Evolutionary conservation across 495 filamentous ascomycete genomes (phyloP).

Genomic region (Aspergillus hancockii): DNA sequence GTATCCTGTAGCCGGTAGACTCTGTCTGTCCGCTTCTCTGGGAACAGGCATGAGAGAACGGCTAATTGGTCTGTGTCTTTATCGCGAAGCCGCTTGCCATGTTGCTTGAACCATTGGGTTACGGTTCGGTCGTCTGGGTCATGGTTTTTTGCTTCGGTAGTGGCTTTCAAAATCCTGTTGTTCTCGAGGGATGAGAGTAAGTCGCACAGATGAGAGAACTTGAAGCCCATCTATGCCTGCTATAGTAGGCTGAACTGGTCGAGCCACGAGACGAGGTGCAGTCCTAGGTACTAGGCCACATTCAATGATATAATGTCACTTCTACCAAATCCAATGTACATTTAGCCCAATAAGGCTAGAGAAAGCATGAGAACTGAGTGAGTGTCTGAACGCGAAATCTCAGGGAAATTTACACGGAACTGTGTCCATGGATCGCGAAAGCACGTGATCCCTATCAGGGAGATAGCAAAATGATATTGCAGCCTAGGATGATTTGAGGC

Average conservation of each 20-base stretch:
- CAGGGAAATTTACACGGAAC: constrained; percentile 15
- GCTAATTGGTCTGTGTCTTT: constrained; percentile 55
- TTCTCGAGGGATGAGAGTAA: constrained; percentile 57
- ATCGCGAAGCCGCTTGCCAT: constrained; percentile 53
- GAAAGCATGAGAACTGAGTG: background rate
- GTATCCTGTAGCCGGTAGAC: constrained; percentile 67
- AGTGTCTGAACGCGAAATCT: background rate
- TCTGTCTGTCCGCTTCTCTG: constrained; percentile 71
- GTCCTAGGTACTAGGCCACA: background rate
- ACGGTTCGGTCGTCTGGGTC: constrained; percentile 40
- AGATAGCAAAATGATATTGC: background rate
- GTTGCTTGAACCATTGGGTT: constrained; percentile 60
- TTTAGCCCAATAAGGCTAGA: background rate
- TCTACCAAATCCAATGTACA: background rate
- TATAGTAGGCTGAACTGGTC: background rate
- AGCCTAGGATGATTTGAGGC: background rate
- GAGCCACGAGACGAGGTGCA: background rate
- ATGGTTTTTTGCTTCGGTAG: constrained; percentile 30
- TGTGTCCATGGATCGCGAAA: constrained; percentile 40
- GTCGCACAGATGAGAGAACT: constrained; percentile 61
- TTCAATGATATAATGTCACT: background rate
- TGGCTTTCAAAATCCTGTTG: constrained; percentile 41
- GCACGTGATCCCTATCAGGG: constrained; percentile 32
- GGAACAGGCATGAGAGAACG: constrained; percentile 71
- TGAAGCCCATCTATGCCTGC: constrained; percentile 60